Conservation (phyloP, 2,329 filamentous ascomycete species). For the Xylaria sp. region DNA sequence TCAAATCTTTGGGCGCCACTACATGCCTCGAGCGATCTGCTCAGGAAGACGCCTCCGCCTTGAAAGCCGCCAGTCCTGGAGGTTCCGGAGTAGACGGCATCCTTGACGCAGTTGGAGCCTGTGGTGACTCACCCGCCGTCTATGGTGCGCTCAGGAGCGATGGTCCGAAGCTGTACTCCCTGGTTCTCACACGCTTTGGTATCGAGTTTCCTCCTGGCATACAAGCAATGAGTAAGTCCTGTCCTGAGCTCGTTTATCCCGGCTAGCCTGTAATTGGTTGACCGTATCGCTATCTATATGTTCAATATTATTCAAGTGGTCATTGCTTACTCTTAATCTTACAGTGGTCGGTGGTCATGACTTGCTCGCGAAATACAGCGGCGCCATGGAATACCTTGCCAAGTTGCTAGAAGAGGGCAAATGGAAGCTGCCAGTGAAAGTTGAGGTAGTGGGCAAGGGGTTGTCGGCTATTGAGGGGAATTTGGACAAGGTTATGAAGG, state of each 20-base stretch:
- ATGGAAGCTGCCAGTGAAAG: conserved; percentile 9
- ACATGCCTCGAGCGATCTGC: conserved; percentile 1
- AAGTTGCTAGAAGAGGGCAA: conserved; percentile 6
- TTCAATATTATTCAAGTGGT: not conserved
- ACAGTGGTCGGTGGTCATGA: conserved; percentile 11
- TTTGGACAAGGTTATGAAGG: conserved; percentile 7
- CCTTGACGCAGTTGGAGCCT: conserved; percentile 10
- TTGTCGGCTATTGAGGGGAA: not conserved
- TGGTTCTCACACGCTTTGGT: conserved; percentile 4
- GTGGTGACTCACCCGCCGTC: conserved; percentile 6
- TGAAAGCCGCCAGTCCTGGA: conserved; percentile 6
- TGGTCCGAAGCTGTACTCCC: conserved; percentile 2
- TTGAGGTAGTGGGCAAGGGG: conserved; percentile 9
- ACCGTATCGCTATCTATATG: not conserved
- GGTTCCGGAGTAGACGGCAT: conserved; percentile 6
- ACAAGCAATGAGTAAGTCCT: conserved; percentile 12
- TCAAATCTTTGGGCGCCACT: conserved; percentile 6
- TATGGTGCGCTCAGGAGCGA: conserved; percentile 13
- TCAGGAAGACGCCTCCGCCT: not conserved
- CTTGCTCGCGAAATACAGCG: not conserved
- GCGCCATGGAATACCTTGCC: not conserved
- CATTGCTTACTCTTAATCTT: conserved; percentile 7
- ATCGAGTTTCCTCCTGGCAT: conserved; percentile 3
- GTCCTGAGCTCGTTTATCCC: not conserved
- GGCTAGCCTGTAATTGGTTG: not conserved